Evolutionary conservation across 2,329 filamentous ascomycete species (phyloP).

Genomic region (Helotiales sp.): DNA sequence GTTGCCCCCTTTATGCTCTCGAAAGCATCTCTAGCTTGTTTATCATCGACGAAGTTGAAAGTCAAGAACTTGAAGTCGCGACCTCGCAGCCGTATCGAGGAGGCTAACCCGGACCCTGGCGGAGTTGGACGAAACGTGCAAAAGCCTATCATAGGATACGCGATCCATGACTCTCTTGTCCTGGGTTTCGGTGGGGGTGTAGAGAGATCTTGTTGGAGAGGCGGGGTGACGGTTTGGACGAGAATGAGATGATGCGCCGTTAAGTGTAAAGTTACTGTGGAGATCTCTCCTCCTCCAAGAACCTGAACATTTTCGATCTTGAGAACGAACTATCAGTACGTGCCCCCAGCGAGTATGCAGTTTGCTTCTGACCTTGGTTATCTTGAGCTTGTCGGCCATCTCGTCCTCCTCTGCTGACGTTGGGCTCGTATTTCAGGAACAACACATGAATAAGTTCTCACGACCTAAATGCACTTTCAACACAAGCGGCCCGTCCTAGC

Average conservation of each 20-base stretch:
- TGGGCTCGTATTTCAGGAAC: slow-evolving; percentile 26
- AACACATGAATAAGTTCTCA: slow-evolving; percentile 22
- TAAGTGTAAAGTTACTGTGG: slow-evolving; percentile 62
- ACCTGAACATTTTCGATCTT: slow-evolving; percentile 67
- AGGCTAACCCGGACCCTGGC: slow-evolving; percentile 69
- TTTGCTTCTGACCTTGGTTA: slow-evolving; percentile 48
- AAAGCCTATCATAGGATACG: slow-evolving; percentile 87
- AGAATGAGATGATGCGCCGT: slow-evolving; percentile 64
- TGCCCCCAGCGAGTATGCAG: background rate
- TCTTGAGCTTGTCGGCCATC: slow-evolving; percentile 51
- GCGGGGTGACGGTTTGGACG: slow-evolving; percentile 41
- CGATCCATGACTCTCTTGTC: slow-evolving; percentile 84
- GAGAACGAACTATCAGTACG: slow-evolving; percentile 22
- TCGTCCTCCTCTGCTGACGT: slow-evolving; percentile 29
- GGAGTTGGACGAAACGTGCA: slow-evolving; percentile 80
- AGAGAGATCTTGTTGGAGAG: slow-evolving; percentile 22
- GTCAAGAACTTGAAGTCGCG: slow-evolving; percentile 94
- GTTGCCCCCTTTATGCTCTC: slow-evolving; percentile 83
- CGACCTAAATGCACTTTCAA: slow-evolving; percentile 13
- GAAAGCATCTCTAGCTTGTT: slow-evolving; percentile 80
- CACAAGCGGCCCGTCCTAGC: background rate
- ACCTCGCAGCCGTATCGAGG: slow-evolving; percentile 85
- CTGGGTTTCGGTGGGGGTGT: slow-evolving; percentile 48
- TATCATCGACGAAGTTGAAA: slow-evolving; percentile 81
- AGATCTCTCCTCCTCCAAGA: slow-evolving; percentile 61